Base-by-base conservation (phyloP, 2,329 filamentous ascomycete species). In the Coniochaeta sp. region DNA sequence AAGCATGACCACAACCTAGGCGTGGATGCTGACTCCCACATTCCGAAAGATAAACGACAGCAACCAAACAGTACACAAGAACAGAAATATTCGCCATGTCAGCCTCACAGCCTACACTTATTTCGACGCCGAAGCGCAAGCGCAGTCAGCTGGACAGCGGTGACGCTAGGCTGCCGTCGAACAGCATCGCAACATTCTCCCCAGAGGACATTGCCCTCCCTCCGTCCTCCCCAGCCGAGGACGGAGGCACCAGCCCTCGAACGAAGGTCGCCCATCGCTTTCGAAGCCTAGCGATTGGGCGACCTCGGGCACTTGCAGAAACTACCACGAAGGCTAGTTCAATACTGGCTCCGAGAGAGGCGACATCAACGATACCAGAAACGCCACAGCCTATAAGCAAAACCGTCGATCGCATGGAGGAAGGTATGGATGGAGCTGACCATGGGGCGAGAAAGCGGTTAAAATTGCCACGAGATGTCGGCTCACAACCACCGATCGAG, bases 261-360 rank as follows among this genome's bases (percentile, higher is more conserved):
- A 78, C 79, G 47, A 77, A 71, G 59, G 80, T 85, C 44, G 79
- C 78, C 43, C 78, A 80, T 67, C 75, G 75, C 66, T 83, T 85
- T 70, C 75, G 76, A 58, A 78, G 81, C 60, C 75, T 85, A 58
- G 77, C 74, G 16, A 70, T 85, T 59, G 72, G 68, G 65, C 68
- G 73, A n/a, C 24, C 47, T 31, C 22, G 47, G 12, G 2, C 47
- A 17, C 31, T 31, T 14, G 24, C 47, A 3, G 43, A 52, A 14
- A n/a, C 1, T n/a, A 31, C 11, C 2, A 17, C 47, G 14, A 12
- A 31, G n/a, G 55, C 43, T 62, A 47, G 58, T 26, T 43, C 33
- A 28, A 59, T 64, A 59, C 36, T 28, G 22, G 9, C 47, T 28
- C 38, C 60, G 57, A 58, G 44, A 38, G 61, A 59, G 6, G 34